A percentile compares a stretch with the other conserved stretches of the same genome.
phyloP scores from a whole-genome alignment of 2,329 filamentous ascomycete species.

The Stachybotrys elegans region DNA sequence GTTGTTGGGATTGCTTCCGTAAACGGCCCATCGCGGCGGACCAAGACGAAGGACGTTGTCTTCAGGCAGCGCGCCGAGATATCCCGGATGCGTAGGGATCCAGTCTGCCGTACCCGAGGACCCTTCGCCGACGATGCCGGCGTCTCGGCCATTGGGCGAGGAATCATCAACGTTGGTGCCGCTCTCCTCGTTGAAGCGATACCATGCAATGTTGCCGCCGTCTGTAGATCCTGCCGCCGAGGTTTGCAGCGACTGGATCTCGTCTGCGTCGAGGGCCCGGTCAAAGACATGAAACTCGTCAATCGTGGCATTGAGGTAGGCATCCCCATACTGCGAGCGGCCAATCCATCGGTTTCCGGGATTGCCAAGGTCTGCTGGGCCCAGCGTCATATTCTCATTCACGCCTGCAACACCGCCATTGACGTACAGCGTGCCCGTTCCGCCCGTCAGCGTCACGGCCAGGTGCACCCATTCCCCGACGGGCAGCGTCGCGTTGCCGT shows the following conservation, averaged over 20 bases:
- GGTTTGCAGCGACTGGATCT: conserved; percentile 11
- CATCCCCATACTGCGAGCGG: conserved; percentile 12
- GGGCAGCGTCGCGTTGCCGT: conserved; percentile 10
- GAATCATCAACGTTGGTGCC: conserved; percentile 11
- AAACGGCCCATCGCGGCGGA: conserved; percentile 25
- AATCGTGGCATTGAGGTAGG: conserved; percentile 11
- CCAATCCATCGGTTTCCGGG: conserved; percentile 17
- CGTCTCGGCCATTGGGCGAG: conserved; percentile 12
- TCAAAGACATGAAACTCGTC: conserved; percentile 17
- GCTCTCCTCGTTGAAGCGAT: conserved; percentile 13
- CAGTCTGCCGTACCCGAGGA: conserved; percentile 14
- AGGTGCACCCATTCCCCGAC: conserved; percentile 13
- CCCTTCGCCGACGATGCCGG: conserved; percentile 8
- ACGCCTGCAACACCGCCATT: conserved; percentile 11
- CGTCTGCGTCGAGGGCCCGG: conserved; percentile 11
- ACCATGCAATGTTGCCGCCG: conserved; percentile 16
- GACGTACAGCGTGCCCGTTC: conserved; percentile 12
- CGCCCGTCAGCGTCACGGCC: conserved; percentile 10
- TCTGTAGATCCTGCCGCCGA: conserved; percentile 11
- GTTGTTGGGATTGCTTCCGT: conserved; percentile 17
- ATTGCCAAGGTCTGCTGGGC: conserved; percentile 10
- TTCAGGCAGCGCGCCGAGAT: conserved; percentile 25
- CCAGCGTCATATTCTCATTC: conserved; percentile 11
- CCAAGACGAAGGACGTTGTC: conserved; percentile 25
- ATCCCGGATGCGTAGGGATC: conserved; percentile 23